Percentiles rank a stretch among this genome's conserved stretches.
phyloP scores from a whole-genome alignment of 2,329 filamentous ascomycete genomes.

The Coniochaeta prunicola region DNA sequence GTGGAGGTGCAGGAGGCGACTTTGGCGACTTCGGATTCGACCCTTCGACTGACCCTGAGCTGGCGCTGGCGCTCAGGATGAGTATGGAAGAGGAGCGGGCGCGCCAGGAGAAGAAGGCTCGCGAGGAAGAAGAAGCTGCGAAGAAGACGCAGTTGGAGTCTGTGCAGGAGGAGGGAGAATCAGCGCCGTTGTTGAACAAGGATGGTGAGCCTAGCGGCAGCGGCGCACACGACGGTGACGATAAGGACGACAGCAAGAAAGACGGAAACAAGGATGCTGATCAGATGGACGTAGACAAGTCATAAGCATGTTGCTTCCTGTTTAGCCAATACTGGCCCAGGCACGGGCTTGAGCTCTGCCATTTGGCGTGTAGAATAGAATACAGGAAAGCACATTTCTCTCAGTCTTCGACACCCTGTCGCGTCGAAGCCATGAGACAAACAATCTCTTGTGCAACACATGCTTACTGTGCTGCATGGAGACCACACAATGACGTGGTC shows the following conservation, averaged over 20 bases:
- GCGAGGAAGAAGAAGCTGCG: conserved; percentile 64
- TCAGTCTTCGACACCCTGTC: not conserved
- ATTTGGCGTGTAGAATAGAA: conserved; percentile 3
- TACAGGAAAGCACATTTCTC: not conserved
- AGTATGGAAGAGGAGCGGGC: conserved; percentile 98
- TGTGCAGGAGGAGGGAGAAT: conserved; percentile 70
- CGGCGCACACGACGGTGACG: not conserved
- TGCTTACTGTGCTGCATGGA: not conserved
- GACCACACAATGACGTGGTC: not conserved
- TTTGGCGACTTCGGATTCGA: conserved; percentile 83
- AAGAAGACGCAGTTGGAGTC: conserved; percentile 51
- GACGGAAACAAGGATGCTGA: conserved; percentile 48
- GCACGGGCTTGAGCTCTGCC: not conserved
- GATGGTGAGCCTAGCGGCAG: conserved; percentile 56
- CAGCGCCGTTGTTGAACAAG: conserved; percentile 52
- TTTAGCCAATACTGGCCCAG: conserved; percentile 3
- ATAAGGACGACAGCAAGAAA: conserved; percentile 37
- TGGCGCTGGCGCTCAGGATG: conserved; percentile 92
- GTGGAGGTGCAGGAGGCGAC: conserved; percentile 50
- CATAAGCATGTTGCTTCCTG: not conserved
- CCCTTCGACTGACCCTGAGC: conserved; percentile 83
- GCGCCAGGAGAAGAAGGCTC: conserved; percentile 77
- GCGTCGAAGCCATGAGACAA: not conserved
- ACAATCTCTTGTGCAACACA: not conserved
- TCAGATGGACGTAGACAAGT: conserved; percentile 85